These are phyloP conservation scores for Phoenix dactylifera DNA, from an alignment of 176 grass and related monocot genomes.

Conservation along the genomic window DNA sequence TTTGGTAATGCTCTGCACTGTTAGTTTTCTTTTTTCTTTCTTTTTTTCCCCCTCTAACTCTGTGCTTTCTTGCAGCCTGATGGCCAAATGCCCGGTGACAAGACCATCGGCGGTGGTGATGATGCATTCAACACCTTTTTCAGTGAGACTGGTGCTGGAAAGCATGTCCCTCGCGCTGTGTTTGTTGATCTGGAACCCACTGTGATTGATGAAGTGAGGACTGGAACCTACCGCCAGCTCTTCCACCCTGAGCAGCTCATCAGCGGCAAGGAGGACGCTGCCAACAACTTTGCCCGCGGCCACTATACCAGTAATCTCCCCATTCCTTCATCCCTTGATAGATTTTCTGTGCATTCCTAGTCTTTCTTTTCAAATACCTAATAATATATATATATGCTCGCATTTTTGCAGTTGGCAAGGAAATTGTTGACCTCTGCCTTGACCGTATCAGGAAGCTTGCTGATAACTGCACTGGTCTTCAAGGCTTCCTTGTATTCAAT, in stretches of 20 bases:
- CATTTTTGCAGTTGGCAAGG: conserved; percentile 7
- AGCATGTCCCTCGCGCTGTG: conserved; percentile 9
- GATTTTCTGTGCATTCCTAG: too few relatives aligned
- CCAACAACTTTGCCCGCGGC: conserved; percentile 9
- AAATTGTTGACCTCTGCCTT: conserved; percentile 10
- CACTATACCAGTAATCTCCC: conserved; percentile 3
- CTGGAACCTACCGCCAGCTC: conserved; percentile 5
- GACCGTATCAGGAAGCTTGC: conserved; percentile 8
- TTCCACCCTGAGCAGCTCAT: conserved; percentile 13
- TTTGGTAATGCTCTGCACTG: too few relatives aligned
- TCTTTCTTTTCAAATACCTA: too few relatives aligned
- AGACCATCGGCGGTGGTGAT: conserved; percentile 1
- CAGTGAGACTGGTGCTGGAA: conserved; percentile 14
- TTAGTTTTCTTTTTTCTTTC: too few relatives aligned
- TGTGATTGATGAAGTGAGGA: conserved; percentile 10
- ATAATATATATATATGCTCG: too few relatives aligned
- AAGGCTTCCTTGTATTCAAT: conserved; percentile 10
- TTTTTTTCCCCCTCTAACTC: background rate
- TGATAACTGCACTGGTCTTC: conserved; percentile 6
- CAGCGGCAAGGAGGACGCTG: conserved; percentile 3
- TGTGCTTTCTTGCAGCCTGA: background rate
- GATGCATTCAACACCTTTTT: conserved; percentile 13
- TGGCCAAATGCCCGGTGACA: conserved; percentile 9
- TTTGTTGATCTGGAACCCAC: conserved; percentile 10
- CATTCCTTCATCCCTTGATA: background rate